Base-by-base conservation (phyloP, 768 basidiomycete species). In the Kwoniella bestiolae region DNA sequence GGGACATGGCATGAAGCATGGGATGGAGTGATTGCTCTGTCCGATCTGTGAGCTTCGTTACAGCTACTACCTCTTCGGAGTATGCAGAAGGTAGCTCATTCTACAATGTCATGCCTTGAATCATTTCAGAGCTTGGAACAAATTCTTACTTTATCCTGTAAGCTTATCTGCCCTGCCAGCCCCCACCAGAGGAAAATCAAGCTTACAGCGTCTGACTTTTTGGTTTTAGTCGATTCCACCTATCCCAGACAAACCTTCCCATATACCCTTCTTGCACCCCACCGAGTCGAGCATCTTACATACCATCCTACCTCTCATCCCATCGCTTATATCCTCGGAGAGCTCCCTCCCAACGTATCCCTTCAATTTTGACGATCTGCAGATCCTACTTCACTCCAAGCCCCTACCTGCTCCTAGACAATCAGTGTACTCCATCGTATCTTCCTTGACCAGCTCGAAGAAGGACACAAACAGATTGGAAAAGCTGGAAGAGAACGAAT, bases 1-100 rank as follows among this genome's bases (percentile, higher is more conserved):
- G 65, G 66, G 2, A 41, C 46, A 11, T 73, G 71, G 71, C 47
- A 28, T 4, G 35, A 60, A 26, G 65, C 60, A 3, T 73, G 71
- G 71, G 62, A 64, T 7, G 31, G 38, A 4, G 14, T 56, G 25
- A 35, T 63, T 16, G 32, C 31, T 3, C 23, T 56, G 16, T 53
- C 62, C 1, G 62, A 63, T 31, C 23, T 44, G 62, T 63, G 16
- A 63, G 61, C 28, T 28, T 16, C 34, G 12, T 18, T 23, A 2
- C 34, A 46, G n/a, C n/a, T n/a, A n/a, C n/a, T n/a, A n/a, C n/a
- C n/a, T n/a, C n/a, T n/a, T n/a, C n/a, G n/a, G n/a, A n/a, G n/a
- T n/a, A n/a, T n/a, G n/a, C n/a, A n/a, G n/a, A n/a, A n/a, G n/a
- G n/a, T n/a, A n/a, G n/a, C n/a, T n/a, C n/a, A n/a, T n/a, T n/a